Evolutionary conservation across 2,329 filamentous ascomycete species (phyloP), one percentile per base, ranked within the genome.

Genomic region (Colletotrichum plurivorum): DNA sequence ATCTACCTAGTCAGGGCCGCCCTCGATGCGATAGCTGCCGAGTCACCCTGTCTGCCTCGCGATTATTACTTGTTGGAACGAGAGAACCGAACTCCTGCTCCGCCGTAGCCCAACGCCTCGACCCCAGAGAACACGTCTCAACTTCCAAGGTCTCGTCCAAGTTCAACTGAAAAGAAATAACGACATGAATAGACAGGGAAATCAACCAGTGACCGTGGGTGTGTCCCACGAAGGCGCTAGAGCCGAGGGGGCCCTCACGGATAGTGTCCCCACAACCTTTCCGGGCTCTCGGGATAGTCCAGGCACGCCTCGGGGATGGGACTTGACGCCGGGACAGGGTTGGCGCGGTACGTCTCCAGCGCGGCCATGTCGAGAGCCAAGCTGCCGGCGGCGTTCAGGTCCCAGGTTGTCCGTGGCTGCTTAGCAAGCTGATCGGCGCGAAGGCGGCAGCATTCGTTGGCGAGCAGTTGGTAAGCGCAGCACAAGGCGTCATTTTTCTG

Each of bases 401-500:
- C 20, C 66, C 66, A 69, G 2, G 9, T 45, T 8, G 59, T 31
- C 10, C 53, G 15, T 12, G 54, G 53, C 46, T 62, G 52, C 15
- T 58, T 63, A 25, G 54, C 31, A 31, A 67, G 18, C 31, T 56
- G 66, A 41, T 39, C 43, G 27, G 66, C 61, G 13, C 63, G 54
- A 15, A 69, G 55, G 13, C 62, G 55, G 49, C 43, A 55, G 55
- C 66, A 69, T 20, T 69, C 66, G 31, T 53, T 61, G 54, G 62
- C 61, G 54, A 69, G 49, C 8, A 66, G 56, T n/a, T 55, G 59
- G 49, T 69, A 69, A 12, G 66, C 66, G 54, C 66, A 66, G 62
- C 63, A 66, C n/a, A 69, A 63, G 16, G 66, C 62, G 56, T 69
- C 66, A 41, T 69, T 69, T 62, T 69, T 67, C 43, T 69, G 66